Conservation (phyloP, 2,329 filamentous ascomycete genomes). For the Leptographium flavum region DNA sequence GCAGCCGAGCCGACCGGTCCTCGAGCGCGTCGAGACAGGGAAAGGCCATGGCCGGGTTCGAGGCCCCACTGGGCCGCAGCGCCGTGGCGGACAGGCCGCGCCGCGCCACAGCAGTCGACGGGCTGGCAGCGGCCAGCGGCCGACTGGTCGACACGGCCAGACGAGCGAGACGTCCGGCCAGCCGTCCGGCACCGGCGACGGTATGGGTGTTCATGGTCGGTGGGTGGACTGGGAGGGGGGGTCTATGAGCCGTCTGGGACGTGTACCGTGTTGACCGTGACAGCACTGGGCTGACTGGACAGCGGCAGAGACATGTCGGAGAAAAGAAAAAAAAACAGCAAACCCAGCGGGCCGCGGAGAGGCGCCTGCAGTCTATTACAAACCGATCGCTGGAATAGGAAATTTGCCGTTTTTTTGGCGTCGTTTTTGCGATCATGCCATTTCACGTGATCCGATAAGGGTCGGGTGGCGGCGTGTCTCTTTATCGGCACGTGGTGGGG, state of each 20-base stretch:
- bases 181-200: too few species aligned
- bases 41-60: conserved; percentile 78
- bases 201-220: too few species aligned
- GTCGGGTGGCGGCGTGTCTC: background rate
- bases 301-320: background rate
- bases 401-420: background rate
- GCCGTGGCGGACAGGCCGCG: conserved; percentile 12
- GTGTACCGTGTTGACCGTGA: too few species aligned
- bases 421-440: conserved; percentile 1
- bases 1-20: conserved; percentile 59
- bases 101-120: background rate
- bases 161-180: too few species aligned
- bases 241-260: too few species aligned
- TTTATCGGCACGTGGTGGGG: background rate
- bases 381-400: background rate
- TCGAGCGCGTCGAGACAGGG: conserved; percentile 82
- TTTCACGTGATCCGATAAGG: conserved; percentile 1
- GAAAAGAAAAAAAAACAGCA: background rate
- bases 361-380: background rate
- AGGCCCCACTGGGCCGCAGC: conserved; percentile 28
- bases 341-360: background rate
- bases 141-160: background rate
- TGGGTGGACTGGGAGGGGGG: too few species aligned
- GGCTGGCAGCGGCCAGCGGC: background rate
- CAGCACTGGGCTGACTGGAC: background rate